phyloP scores from a whole-genome alignment of 371 early-diverging fungal genomes.

The Blastocladiella emersonii region DNA sequence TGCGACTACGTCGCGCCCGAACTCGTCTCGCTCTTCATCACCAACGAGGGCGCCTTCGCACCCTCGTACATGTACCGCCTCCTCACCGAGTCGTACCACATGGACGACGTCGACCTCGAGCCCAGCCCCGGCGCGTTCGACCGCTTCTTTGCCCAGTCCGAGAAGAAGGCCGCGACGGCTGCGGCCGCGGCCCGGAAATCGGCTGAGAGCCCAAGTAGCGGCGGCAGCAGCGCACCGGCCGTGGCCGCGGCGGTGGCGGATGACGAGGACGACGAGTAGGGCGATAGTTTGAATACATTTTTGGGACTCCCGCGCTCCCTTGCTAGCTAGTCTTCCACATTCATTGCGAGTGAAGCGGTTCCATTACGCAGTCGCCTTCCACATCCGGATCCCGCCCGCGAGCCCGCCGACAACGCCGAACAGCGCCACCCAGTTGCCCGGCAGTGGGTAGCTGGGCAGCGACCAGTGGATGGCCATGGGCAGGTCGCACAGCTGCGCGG shows the following conservation, averaged over 20 bases:
- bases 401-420: background rate
- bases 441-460: background rate
- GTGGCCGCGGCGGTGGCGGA: no score
- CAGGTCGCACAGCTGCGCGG: background rate
- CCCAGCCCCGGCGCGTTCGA: background rate
- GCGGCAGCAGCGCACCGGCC: no score
- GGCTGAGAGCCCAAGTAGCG: no score
- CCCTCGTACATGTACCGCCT: conserved; percentile 63
- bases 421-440: background rate
- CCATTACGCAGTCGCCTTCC: no score
- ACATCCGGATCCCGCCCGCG: background rate
- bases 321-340: no score
- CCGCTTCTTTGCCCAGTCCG: background rate
- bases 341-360: no score
- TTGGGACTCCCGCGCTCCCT: no score
- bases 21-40: conserved; percentile 74
- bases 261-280: no score
- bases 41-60: conserved; percentile 68
- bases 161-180: no score
- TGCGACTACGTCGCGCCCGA: conserved; percentile 86
- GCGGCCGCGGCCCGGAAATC: no score
- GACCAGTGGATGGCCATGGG: conserved; percentile 5
- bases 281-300: no score
- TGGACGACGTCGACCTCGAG: conserved; percentile 22
- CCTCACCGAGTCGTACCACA: conserved; percentile 57